These are phyloP conservation scores for Phytophthora crassamura DNA, from an alignment of 352 stramenopile species.

Conservation along the genomic window DNA sequence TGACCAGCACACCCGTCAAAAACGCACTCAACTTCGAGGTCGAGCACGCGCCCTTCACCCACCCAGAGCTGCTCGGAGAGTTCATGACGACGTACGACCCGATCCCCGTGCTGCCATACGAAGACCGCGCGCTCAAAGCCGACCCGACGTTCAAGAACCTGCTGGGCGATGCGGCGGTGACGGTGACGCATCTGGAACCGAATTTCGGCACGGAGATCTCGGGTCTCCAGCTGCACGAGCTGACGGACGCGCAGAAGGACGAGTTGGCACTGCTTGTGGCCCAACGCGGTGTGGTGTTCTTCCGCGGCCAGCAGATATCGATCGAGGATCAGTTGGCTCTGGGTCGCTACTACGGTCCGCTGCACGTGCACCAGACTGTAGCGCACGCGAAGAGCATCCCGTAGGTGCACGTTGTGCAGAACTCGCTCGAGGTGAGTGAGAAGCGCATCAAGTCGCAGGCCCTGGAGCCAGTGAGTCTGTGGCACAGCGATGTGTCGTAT, in stretches of 20 bases:
- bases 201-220: slow-evolving; percentile 31
- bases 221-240: slow-evolving; percentile 29
- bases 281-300: slow-evolving; percentile 27
- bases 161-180: slow-evolving; percentile 20
- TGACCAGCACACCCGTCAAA: slow-evolving; percentile 12
- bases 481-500: slow-evolving; percentile 50
- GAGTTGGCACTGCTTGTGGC: slow-evolving; percentile 26
- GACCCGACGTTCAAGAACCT: slow-evolving; percentile 35
- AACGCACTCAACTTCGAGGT: slow-evolving; percentile 33
- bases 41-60: slow-evolving; percentile 18
- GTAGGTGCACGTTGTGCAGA: slow-evolving; percentile 22
- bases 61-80: slow-evolving; percentile 16
- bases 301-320: slow-evolving; percentile 28
- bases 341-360: slow-evolving; percentile 27
- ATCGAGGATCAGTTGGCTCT: slow-evolving; percentile 25
- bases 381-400: slow-evolving; percentile 21
- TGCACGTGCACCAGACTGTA: slow-evolving; percentile 29
- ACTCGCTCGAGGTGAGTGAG: slow-evolving; percentile 16
- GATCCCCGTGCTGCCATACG: slow-evolving; percentile 24
- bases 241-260: slow-evolving; percentile 27
- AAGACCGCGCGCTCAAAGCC: slow-evolving; percentile 28
- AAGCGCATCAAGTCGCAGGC: slow-evolving; percentile 24
- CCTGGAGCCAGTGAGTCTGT: slow-evolving; percentile 35
- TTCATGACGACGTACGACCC: slow-evolving; percentile 28
- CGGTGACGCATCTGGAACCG: slow-evolving; percentile 27